Evolutionary conservation across 805 yeast species (phyloP), one percentile per base, ranked within the genome.

Genomic region (Metschnikowia kofuensis): DNA sequence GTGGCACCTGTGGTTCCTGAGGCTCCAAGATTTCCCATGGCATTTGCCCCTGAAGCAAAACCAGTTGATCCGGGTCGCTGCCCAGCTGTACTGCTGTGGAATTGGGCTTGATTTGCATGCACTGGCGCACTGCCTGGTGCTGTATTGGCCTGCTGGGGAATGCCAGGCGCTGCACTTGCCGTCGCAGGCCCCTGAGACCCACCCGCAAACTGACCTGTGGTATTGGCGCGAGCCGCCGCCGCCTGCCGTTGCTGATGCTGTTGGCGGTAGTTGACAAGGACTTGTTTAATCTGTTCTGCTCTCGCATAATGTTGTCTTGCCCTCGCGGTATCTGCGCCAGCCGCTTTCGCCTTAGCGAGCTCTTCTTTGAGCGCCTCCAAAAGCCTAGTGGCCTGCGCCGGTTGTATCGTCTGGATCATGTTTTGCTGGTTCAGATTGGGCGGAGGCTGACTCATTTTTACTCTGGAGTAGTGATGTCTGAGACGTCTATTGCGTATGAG

Each of bases 291-390:
- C 47, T 77, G 77, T 39, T 84, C 82, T 3, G 89, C 89, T 52
- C 79, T 80, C 51, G 73, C 74, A 56, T 80, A 66, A 56, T 84
- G 85, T 52, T 81, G 83, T 56, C 79, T 78, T 15, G 89, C 89
- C 49, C 74, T 80, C 27, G 59, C 49, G n/a, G 56, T 49, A 41
- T 57, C 69, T 36, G 60, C 58, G 2, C 89, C 88, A 0, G 84
- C 77, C 14, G 76, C 77, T 56, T 79, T 80, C 1, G 89, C 90
- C 56, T 79, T 77, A 21, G 79, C 57, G 31, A 82, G 75, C 56
- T 83, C 86, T 31, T 74, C 68, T 44, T 77, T 78, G 53, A 82
- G 79, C 47, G 82, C 85, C 51, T 76, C 79, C 11, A 84, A 76
- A 51, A 86, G 69, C 60, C 80, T 82, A 35, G 81, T 78, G 15